phyloP scores from a whole-genome alignment of 2,329 filamentous ascomycete species.

The Fusarium avenaceum region DNA sequence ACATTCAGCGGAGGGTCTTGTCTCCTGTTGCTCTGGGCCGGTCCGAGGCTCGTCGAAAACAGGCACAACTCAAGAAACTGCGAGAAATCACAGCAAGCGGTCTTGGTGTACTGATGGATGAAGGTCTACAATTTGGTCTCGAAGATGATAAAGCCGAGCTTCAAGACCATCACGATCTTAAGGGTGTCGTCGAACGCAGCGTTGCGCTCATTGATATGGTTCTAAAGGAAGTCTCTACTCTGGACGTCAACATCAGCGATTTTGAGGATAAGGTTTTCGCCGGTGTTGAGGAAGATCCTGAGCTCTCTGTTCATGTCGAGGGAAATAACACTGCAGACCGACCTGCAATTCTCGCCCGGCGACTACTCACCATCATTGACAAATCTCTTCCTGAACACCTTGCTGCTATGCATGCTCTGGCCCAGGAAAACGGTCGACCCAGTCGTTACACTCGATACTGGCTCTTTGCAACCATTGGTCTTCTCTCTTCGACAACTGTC shows the following conservation, averaged over 20 bases:
- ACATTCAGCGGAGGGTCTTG: constrained; percentile 78
- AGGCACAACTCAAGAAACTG: constrained; percentile 76
- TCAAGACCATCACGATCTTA: constrained; percentile 68
- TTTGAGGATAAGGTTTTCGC: constrained; percentile 76
- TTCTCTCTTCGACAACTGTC: constrained; percentile 90
- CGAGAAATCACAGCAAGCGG: constrained; percentile 87
- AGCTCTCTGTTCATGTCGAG: constrained; percentile 67
- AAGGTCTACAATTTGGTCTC: constrained; percentile 79
- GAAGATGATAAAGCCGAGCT: constrained; percentile 70
- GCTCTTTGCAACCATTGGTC: constrained; percentile 78
- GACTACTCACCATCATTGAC: constrained; percentile 78
- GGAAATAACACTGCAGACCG: constrained; percentile 61
- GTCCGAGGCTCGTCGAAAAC: constrained; percentile 81
- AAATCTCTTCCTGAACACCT: constrained; percentile 77
- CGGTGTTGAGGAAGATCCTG: constrained; percentile 71
- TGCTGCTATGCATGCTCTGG: constrained; percentile 66
- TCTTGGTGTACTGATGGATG: constrained; percentile 87
- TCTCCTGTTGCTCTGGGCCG: constrained; percentile 83
- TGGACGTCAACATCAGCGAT: constrained; percentile 72
- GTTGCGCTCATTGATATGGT: constrained; percentile 90
- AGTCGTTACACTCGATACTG: constrained; percentile 85
- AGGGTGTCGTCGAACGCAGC: constrained; percentile 81
- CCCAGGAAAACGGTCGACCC: constrained; percentile 79
- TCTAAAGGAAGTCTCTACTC: constrained; percentile 75
- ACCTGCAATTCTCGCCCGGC: constrained; percentile 73